Conservation (phyloP, 2,329 filamentous ascomycete species). For the Hypoxylon sp. region DNA sequence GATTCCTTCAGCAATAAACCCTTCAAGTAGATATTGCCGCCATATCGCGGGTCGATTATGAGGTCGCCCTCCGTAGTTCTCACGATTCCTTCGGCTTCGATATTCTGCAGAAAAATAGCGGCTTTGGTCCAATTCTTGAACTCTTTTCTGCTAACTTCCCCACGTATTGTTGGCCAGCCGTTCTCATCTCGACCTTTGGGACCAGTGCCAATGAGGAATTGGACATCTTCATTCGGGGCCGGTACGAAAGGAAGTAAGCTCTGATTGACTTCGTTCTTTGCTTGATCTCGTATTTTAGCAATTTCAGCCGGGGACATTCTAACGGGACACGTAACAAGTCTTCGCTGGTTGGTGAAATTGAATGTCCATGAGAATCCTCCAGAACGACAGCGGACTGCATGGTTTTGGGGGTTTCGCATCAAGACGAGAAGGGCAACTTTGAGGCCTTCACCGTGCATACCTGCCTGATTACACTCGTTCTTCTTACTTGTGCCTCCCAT, state of each 20-base stretch:
- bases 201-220: slow-evolving; percentile 45
- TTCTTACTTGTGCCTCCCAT: slow-evolving; percentile 50
- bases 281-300: slow-evolving; percentile 13
- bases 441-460: slow-evolving; percentile 52
- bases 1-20: slow-evolving; percentile 42
- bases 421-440: slow-evolving; percentile 52
- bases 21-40: slow-evolving; percentile 48
- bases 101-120: slow-evolving; percentile 43
- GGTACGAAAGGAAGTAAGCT: slow-evolving; percentile 34
- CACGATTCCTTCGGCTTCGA: slow-evolving; percentile 12
- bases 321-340: slow-evolving; percentile 39
- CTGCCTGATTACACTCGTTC: slow-evolving; percentile 43
- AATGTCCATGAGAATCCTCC: slow-evolving; percentile 52
- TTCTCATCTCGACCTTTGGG: slow-evolving; percentile 29
- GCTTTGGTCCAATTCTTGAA: slow-evolving; percentile 44
- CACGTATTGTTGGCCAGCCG: slow-evolving; percentile 12
- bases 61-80: slow-evolving; percentile 40
- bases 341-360: slow-evolving; percentile 47
- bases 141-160: slow-evolving; percentile 19
- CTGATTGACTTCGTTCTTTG: slow-evolving; percentile 6
- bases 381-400: slow-evolving; percentile 46
- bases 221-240: slow-evolving; percentile 35
- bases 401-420: slow-evolving; percentile 47
- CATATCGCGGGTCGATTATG: slow-evolving; percentile 34
- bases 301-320: slow-evolving; percentile 29